Percentiles rank a stretch among this genome's conserved stretches.
These are phyloP conservation scores for Corrigiola litoralis DNA, from an alignment of 179 eudicot species.

Conservation along the genomic window DNA sequence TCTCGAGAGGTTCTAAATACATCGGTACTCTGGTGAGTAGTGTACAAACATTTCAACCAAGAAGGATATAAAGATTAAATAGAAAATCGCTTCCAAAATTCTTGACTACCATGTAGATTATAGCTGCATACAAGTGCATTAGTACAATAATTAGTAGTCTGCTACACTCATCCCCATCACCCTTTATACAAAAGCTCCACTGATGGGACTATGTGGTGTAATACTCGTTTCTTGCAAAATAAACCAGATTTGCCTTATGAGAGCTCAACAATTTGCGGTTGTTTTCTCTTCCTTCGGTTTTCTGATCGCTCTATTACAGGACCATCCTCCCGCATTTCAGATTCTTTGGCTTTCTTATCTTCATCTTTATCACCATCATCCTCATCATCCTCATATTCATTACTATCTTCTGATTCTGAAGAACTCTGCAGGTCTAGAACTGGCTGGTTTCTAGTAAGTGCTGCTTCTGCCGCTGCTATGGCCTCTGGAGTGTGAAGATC, in stretches of 20 bases:
- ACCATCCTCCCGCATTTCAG: slow-evolving; percentile 21
- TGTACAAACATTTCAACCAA: too few species aligned
- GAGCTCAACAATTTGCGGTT: slow-evolving; percentile 66
- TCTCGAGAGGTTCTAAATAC: too few species aligned
- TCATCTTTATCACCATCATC: slow-evolving; percentile 28
- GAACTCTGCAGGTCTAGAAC: slow-evolving; percentile 37
- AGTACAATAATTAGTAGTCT: too few species aligned
- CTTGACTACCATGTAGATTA: not conserved
- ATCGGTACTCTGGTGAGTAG: too few species aligned
- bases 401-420: slow-evolving; percentile 45
- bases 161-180: not conserved
- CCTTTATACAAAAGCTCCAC: not conserved
- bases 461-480: slow-evolving; percentile 74
- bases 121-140: not conserved
- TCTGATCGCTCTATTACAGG: slow-evolving; percentile 18
- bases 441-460: slow-evolving; percentile 53
- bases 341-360: slow-evolving; percentile 5
- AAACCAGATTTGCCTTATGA: slow-evolving; percentile 16
- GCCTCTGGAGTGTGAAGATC: slow-evolving; percentile 86
- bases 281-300: slow-evolving; percentile 35
- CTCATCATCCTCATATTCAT: slow-evolving; percentile 36
- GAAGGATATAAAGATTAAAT: not conserved
- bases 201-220: not conserved
- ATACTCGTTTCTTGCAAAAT: not conserved
- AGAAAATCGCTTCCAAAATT: not conserved